These are phyloP conservation scores for Usnea hakonensis DNA, from an alignment of 495 filamentous ascomycete species.

Conservation along the genomic window DNA sequence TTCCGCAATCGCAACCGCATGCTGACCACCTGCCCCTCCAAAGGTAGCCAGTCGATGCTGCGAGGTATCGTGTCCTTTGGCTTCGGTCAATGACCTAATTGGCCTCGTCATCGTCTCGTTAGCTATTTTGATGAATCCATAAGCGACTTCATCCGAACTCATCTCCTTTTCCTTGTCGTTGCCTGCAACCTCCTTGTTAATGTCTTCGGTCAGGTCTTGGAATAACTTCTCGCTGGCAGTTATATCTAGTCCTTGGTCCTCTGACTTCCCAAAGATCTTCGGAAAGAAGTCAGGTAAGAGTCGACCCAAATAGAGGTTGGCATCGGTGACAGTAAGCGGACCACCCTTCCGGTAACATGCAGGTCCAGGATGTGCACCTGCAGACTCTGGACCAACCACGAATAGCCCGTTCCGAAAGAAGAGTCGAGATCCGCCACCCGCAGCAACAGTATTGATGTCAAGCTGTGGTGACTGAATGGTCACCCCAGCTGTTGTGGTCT, in stretches of 20 bases:
- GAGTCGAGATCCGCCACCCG: slow-evolving; percentile 82
- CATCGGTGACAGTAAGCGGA: slow-evolving; percentile 87
- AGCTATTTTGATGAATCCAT: slow-evolving; percentile 84
- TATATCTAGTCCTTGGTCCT: slow-evolving; percentile 77
- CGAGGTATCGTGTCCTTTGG: slow-evolving; percentile 85
- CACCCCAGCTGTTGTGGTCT: slow-evolving; percentile 92
- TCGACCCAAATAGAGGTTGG: slow-evolving; percentile 82
- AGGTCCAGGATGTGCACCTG: slow-evolving; percentile 85
- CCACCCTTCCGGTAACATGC: slow-evolving; percentile 94
- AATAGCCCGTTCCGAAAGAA: slow-evolving; percentile 91
- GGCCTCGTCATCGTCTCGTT: slow-evolving; percentile 95
- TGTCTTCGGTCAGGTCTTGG: slow-evolving; percentile 64
- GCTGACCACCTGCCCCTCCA: slow-evolving; percentile 91
- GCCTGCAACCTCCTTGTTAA: slow-evolving; percentile 55
- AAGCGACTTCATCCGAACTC: slow-evolving; percentile 80
- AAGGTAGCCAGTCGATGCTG: slow-evolving; percentile 86
- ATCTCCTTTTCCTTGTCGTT: slow-evolving; percentile 57
- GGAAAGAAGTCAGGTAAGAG: slow-evolving; percentile 93
- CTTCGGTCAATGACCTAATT: slow-evolving; percentile 87
- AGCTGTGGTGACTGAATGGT: slow-evolving; percentile 92
- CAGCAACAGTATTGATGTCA: slow-evolving; percentile 96
- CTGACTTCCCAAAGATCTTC: slow-evolving; percentile 89
- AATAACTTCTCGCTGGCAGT: slow-evolving; percentile 71
- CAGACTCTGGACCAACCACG: slow-evolving; percentile 92
- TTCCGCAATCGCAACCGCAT: slow-evolving; percentile 91